Percentiles rank a stretch among this genome's conserved stretches.
phyloP scores from a whole-genome alignment of 129 eudicot species.

The Lactuca saligna region DNA sequence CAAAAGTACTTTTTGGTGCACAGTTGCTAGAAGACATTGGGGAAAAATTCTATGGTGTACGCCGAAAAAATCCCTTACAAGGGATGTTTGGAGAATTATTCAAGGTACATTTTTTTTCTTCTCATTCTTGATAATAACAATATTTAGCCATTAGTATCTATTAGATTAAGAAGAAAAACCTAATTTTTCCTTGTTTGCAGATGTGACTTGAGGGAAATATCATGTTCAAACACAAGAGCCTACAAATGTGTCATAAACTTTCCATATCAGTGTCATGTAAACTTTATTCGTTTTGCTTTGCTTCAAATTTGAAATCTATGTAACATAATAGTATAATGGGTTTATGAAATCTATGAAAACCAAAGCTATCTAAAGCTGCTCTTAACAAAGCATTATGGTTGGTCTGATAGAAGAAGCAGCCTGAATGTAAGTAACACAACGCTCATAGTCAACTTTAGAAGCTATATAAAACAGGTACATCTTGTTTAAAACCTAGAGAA shows the following conservation, averaged over 20 bases:
- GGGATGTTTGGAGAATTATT: constrained; percentile 93
- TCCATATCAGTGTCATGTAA: not conserved
- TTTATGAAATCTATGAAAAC: not conserved
- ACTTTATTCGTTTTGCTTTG: not conserved
- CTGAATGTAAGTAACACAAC: no score
- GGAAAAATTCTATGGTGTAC: constrained; percentile 82
- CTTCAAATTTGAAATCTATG: constrained; percentile 7
- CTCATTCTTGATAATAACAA: not conserved
- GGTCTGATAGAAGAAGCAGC: no score
- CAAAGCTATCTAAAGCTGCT: no score
- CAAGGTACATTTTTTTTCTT: constrained; percentile 50
- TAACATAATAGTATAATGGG: not conserved
- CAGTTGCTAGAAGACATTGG: constrained; percentile 85
- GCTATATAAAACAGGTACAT: no score
- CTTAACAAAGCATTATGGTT: no score
- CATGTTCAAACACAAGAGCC: not conserved
- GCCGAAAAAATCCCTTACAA: constrained; percentile 75
- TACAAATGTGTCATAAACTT: not conserved
- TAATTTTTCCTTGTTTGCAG: constrained; percentile 13
- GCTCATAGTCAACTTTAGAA: no score
- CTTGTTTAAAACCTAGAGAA: no score
- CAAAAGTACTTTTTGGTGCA: constrained; percentile 28
- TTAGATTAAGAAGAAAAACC: no score
- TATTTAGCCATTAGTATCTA: not conserved
- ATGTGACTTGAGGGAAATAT: constrained; percentile 22